phyloP scores from a whole-genome alignment of 495 filamentous ascomycete species.

The Terfezia claveryi region DNA sequence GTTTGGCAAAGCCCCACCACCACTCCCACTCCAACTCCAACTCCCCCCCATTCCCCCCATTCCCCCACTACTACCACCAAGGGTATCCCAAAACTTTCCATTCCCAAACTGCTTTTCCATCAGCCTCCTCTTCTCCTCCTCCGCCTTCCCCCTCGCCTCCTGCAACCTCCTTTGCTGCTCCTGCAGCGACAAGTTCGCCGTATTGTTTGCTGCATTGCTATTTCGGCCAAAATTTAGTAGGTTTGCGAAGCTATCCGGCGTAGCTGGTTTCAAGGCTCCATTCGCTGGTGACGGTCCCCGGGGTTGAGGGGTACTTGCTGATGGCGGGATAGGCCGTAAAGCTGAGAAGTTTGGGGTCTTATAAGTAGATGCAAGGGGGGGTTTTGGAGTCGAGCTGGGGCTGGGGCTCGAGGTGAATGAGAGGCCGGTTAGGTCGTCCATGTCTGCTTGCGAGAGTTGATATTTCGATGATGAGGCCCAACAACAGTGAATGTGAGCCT shows the following conservation, averaged over 20 bases:
- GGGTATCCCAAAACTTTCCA: slow-evolving; percentile 51
- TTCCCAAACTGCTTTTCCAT: slow-evolving; percentile 55
- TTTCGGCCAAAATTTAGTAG: slow-evolving; percentile 53
- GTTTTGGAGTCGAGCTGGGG: background rate
- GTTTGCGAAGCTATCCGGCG: slow-evolving; percentile 71
- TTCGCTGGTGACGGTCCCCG: slow-evolving; percentile 1
- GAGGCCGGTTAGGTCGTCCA: slow-evolving; percentile 12
- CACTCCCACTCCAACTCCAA: background rate
- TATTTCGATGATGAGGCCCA: too few species aligned
- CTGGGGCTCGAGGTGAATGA: slow-evolving; percentile 8
- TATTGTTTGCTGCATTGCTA: slow-evolving; percentile 25
- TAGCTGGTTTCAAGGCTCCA: slow-evolving; percentile 16
- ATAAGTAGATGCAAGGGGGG: slow-evolving; percentile 6
- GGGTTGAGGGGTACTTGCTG: background rate
- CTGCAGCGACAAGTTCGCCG: slow-evolving; percentile 52
- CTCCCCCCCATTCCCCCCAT: background rate
- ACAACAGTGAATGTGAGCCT: too few species aligned
- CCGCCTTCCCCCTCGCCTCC: slow-evolving; percentile 53
- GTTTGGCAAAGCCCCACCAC: background rate
- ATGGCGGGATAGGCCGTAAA: slow-evolving; percentile 5
- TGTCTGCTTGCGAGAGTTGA: background rate
- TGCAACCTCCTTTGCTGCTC: slow-evolving; percentile 68
- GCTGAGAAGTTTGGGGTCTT: slow-evolving; percentile 7
- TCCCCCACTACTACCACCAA: slow-evolving; percentile 21
- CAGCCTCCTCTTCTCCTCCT: slow-evolving; percentile 44